Percentiles rank a stretch among this genome's conserved stretches.
Evolutionary conservation across 352 stramenopile species (phyloP).

Genomic region (Peronosclerospora sorghi): DNA sequence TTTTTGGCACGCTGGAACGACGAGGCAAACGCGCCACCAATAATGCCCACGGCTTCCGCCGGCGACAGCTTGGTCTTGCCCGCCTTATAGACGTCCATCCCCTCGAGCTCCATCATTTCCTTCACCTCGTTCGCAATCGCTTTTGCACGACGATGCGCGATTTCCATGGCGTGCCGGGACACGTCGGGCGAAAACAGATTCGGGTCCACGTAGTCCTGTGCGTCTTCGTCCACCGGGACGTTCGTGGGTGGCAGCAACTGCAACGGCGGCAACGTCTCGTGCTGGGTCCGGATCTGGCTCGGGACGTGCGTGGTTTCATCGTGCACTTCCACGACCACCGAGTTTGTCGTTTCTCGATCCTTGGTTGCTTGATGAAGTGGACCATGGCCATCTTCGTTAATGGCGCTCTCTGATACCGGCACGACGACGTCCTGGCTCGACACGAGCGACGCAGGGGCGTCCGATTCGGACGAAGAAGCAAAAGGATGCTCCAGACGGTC

Average conservation of each 20-base stretch:
- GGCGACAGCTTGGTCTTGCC: constrained; percentile 41
- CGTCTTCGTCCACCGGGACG: constrained; percentile 30
- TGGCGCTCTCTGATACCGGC: constrained; percentile 18
- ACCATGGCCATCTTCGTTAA: constrained; percentile 5
- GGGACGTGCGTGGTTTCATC: constrained; percentile 1
- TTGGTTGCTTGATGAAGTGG: neutral
- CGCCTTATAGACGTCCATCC: constrained; percentile 3
- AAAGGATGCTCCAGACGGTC: constrained; percentile 45
- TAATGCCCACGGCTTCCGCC: constrained; percentile 47
- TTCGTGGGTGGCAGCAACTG: constrained; percentile 28
- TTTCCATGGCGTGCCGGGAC: constrained; percentile 70
- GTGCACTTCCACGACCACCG: constrained; percentile 11
- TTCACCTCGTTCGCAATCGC: constrained; percentile 63
- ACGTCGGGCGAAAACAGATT: constrained; percentile 76
- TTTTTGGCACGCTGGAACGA: constrained; percentile 53
- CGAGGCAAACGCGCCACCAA: constrained; percentile 44
- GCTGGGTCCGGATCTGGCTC: constrained; percentile 5
- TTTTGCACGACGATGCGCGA: constrained; percentile 69
- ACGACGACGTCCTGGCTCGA: constrained; percentile 1
- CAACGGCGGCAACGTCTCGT: constrained; percentile 31
- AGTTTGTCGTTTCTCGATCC: neutral
- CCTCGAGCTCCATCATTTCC: constrained; percentile 54
- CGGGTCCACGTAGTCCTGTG: constrained; percentile 65
- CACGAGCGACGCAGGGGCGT: constrained; percentile 4
- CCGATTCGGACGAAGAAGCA: constrained; percentile 16